These are phyloP conservation scores for Colletotrichum sp. DNA, from an alignment of 2,329 filamentous ascomycete genomes.

Conservation along the genomic window DNA sequence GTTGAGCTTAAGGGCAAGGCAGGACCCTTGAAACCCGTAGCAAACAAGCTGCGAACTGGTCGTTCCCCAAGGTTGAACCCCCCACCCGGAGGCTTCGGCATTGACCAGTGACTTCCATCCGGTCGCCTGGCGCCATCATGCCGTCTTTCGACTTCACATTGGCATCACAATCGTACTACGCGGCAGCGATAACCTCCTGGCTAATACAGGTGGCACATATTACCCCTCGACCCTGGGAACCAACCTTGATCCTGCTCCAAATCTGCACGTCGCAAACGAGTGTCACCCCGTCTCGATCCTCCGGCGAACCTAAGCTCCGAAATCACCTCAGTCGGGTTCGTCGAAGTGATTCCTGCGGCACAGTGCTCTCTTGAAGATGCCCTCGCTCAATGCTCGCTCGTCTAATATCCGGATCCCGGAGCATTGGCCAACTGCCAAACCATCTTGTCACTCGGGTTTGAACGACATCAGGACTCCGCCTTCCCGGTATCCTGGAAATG, in stretches of 20 bases:
- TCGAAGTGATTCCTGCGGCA: neutral
- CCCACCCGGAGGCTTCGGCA: neutral
- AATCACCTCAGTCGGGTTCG: neutral
- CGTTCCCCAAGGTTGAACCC: neutral
- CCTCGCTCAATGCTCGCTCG: neutral
- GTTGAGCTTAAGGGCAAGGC: neutral
- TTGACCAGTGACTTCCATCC: slow-evolving; percentile 1
- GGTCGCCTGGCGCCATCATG: slow-evolving; percentile 1
- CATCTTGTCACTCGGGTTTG: neutral
- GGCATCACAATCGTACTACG: slow-evolving; percentile 1
- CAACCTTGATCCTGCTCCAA: neutral
- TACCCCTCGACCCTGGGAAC: neutral
- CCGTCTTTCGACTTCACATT: neutral
- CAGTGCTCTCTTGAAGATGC: neutral
- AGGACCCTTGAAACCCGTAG: neutral
- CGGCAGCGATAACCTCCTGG: neutral
- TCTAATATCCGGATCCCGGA: neutral
- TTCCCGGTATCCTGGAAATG: neutral
- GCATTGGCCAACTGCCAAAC: slow-evolving; percentile 7
- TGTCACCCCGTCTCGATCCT: neutral
- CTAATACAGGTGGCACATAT: neutral
- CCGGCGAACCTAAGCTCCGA: neutral
- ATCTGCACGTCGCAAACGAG: neutral
- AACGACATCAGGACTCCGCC: neutral
- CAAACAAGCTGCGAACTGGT: neutral